These are phyloP conservation scores for Cubamyces lactineus DNA, from an alignment of 768 basidiomycete genomes.

Conservation along the genomic window DNA sequence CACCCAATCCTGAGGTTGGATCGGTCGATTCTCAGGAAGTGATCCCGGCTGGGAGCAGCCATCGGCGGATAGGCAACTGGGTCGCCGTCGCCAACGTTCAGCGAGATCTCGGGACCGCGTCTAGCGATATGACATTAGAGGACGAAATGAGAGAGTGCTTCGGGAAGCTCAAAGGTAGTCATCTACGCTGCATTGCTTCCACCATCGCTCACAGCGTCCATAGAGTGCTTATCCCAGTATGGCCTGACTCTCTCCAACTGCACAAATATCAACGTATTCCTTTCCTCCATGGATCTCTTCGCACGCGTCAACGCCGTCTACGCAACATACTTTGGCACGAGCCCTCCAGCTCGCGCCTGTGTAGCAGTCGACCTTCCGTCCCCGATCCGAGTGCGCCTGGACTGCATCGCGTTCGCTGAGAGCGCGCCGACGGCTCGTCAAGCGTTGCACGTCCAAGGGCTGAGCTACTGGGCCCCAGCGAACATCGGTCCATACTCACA, in stretches of 20 bases:
- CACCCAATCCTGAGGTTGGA: background rate
- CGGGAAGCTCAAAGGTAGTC: constrained; percentile 58
- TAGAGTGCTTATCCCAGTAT: constrained; percentile 33
- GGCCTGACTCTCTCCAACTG: constrained; percentile 59
- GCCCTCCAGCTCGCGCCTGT: constrained; percentile 95
- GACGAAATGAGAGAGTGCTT: constrained; percentile 79
- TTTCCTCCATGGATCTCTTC: constrained; percentile 85
- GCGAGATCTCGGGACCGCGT: constrained; percentile 16
- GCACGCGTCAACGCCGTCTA: constrained; percentile 78
- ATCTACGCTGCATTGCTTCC: background rate
- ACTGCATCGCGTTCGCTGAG: constrained; percentile 74
- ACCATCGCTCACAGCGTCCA: background rate
- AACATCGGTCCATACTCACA: constrained; percentile 99
- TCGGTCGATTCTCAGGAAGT: no score
- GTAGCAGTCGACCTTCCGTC: constrained; percentile 75
- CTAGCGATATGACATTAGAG: constrained; percentile 50
- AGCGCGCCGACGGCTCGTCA: constrained; percentile 50
- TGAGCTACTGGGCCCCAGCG: constrained; percentile 99
- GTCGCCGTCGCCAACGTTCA: constrained; percentile 66
- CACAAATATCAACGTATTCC: constrained; percentile 78
- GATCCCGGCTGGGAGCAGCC: background rate
- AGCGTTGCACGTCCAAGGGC: constrained; percentile 89
- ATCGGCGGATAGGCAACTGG: constrained; percentile 59
- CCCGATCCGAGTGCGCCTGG: constrained; percentile 63
- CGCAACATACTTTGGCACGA: constrained; percentile 80